These are phyloP conservation scores for Raffaelea albimanens DNA, from an alignment of 2,329 filamentous ascomycete species.

Conservation along the genomic window DNA sequence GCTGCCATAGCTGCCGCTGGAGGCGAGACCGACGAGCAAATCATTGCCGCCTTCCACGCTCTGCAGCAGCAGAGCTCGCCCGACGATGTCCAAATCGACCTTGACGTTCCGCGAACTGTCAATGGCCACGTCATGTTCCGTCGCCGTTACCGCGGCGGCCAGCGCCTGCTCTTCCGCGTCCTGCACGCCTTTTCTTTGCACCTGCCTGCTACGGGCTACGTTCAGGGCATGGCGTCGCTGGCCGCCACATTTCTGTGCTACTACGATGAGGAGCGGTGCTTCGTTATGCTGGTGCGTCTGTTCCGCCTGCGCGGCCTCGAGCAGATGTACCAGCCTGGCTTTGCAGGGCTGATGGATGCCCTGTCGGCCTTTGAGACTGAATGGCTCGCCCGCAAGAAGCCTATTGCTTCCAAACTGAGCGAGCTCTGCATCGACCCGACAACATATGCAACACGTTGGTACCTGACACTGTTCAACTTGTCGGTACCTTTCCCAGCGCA, in stretches of 20 bases:
- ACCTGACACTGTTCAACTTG: conserved; percentile 94
- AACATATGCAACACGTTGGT: conserved; percentile 95
- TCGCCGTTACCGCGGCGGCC: conserved; percentile 79
- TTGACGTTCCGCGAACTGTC: conserved; percentile 92
- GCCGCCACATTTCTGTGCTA: conserved; percentile 91
- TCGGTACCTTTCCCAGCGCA: conserved; percentile 91
- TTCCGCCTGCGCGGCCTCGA: conserved; percentile 86
- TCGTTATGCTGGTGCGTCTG: conserved; percentile 92
- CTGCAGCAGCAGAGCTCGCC: conserved; percentile 67
- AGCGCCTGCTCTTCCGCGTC: conserved; percentile 84
- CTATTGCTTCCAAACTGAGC: conserved; percentile 56
- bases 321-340: conserved; percentile 73
- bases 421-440: conserved; percentile 76
- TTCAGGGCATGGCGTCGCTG: conserved; percentile 93
- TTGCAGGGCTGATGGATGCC: conserved; percentile 77
- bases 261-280: conserved; percentile 89
- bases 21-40: conserved; percentile 57
- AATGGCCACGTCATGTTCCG: conserved; percentile 97
- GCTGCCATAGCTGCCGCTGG: conserved; percentile 25
- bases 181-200: conserved; percentile 87
- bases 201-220: conserved; percentile 85
- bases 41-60: conserved; percentile 63
- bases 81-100: conserved; percentile 93
- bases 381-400: conserved; percentile 68
- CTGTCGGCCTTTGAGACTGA: conserved; percentile 74